Percentiles rank a stretch among this genome's conserved stretches.
Conservation (phyloP, 75 land plant genomes). For the Pinus tabuliformis region DNA sequence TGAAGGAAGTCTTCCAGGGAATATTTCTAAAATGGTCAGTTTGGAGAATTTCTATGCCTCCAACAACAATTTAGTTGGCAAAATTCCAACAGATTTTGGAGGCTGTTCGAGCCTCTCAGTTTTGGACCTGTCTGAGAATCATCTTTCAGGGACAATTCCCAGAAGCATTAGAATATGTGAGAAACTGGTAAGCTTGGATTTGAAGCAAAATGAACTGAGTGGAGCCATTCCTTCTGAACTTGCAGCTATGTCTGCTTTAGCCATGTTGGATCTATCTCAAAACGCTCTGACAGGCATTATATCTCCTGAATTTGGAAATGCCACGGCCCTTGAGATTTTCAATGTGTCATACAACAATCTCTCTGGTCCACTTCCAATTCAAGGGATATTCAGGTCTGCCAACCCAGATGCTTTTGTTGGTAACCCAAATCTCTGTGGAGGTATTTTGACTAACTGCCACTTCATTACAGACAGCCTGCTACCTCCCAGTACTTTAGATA, state of each 20-base stretch:
- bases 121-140: constrained; percentile 33
- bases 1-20: constrained; percentile 43
- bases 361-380: constrained; percentile 60
- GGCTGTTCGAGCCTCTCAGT: constrained; percentile 18
- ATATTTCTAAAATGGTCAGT: constrained; percentile 55
- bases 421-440: constrained; percentile 81
- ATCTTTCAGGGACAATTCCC: constrained; percentile 36
- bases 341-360: constrained; percentile 79
- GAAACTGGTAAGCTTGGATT: constrained; percentile 36
- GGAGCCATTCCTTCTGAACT: constrained; percentile 50
- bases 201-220: constrained; percentile 30
- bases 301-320: constrained; percentile 37
- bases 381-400: constrained; percentile 61
- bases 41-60: constrained; percentile 54
- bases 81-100: constrained; percentile 32
- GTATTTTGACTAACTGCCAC: constrained; percentile 49
- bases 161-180: constrained; percentile 27
- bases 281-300: constrained; percentile 39
- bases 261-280: constrained; percentile 39
- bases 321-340: constrained; percentile 61
- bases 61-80: constrained; percentile 42
- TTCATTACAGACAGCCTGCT: neutral
- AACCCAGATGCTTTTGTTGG: constrained; percentile 69
- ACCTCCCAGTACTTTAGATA: neutral
- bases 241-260: constrained; percentile 30